phyloP scores from a whole-genome alignment of 495 filamentous ascomycete genomes.

The Penicillium waksmanii region DNA sequence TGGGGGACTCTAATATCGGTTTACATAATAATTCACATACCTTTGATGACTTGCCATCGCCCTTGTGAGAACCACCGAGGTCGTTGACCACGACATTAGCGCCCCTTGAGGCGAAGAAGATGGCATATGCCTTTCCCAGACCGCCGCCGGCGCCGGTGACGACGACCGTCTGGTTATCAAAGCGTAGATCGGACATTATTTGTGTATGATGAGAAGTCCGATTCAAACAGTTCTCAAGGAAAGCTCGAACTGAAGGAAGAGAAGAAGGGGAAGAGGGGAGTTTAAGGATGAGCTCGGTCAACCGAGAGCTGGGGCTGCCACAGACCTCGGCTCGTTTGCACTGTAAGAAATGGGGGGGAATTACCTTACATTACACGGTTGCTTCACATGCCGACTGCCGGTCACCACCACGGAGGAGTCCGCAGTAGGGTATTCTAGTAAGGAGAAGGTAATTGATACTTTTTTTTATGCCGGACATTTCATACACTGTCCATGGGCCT shows the following conservation, averaged over 20 bases:
- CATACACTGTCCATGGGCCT: too few species aligned
- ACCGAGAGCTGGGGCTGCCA: slow-evolving; percentile 19
- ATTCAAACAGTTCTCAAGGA: slow-evolving; percentile 19
- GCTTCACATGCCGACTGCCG: slow-evolving; percentile 47
- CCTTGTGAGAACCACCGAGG: slow-evolving; percentile 90
- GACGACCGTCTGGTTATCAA: slow-evolving; percentile 94
- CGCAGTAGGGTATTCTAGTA: not conserved
- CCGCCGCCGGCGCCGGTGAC: slow-evolving; percentile 97
- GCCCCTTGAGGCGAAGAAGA: slow-evolving; percentile 89
- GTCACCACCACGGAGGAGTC: too few species aligned
- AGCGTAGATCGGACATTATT: slow-evolving; percentile 83
- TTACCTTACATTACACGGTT: slow-evolving; percentile 31
- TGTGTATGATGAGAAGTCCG: slow-evolving; percentile 20
- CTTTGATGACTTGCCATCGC: slow-evolving; percentile 87
- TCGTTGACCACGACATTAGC: slow-evolving; percentile 98
- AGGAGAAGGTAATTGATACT: not conserved
- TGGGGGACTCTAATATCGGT: not conserved
- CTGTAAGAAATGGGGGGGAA: slow-evolving; percentile 29
- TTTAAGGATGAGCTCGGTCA: slow-evolving; percentile 45
- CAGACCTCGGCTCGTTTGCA: slow-evolving; percentile 47
- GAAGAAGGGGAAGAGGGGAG: slow-evolving; percentile 27
- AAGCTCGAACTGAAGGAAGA: slow-evolving; percentile 22
- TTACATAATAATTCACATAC: slow-evolving; percentile 45
- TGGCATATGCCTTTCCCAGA: slow-evolving; percentile 87
- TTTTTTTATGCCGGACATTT: not conserved